A percentile compares a stretch with the other conserved stretches of the same genome.
These are phyloP conservation scores for Canariomyces notabilis DNA, from an alignment of 2,329 filamentous ascomycete genomes.

Conservation along the genomic window DNA sequence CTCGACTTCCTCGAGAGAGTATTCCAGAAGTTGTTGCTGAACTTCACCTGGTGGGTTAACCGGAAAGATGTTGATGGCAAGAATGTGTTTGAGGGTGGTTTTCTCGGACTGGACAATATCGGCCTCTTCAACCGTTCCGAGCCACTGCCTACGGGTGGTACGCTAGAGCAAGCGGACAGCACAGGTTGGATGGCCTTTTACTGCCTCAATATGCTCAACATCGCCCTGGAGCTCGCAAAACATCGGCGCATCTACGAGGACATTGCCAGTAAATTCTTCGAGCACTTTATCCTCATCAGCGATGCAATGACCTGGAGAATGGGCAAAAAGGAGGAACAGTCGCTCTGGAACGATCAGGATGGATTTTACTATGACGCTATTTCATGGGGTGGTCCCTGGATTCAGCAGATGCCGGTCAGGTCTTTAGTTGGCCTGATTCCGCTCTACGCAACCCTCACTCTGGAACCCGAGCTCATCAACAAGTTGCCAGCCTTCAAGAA, in stretches of 20 bases:
- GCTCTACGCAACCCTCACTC: constrained; percentile 82
- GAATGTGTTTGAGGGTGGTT: constrained; percentile 95
- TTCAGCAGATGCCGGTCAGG: constrained; percentile 84
- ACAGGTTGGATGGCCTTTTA: constrained; percentile 99
- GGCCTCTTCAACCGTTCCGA: constrained; percentile 96
- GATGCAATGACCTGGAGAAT: constrained; percentile 89
- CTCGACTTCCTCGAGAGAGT: constrained; percentile 93
- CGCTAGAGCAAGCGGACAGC: constrained; percentile 92
- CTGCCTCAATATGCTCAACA: constrained; percentile 94
- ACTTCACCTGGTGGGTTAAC: constrained; percentile 99
- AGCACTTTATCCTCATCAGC: constrained; percentile 96
- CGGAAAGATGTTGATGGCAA: constrained; percentile 92
- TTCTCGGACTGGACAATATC: constrained; percentile 94
- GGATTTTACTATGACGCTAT: constrained; percentile 99
- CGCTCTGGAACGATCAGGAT: constrained; percentile 93
- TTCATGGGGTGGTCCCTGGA: constrained; percentile 89
- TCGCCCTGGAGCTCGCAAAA: constrained; percentile 89
- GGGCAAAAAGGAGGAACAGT: constrained; percentile 66
- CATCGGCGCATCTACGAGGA: constrained; percentile 94
- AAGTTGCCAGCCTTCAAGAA: constrained; percentile 90
- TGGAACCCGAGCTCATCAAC: constrained; percentile 91
- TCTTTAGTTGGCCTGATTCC: constrained; percentile 93
- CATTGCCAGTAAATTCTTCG: constrained; percentile 96
- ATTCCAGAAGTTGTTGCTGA: constrained; percentile 91
- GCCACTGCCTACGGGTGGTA: constrained; percentile 85